Percentiles rank a stretch among this genome's conserved stretches.
Conservation (phyloP, 2,329 filamentous ascomycete genomes). For the Pseudohalonectria lignicola region DNA sequence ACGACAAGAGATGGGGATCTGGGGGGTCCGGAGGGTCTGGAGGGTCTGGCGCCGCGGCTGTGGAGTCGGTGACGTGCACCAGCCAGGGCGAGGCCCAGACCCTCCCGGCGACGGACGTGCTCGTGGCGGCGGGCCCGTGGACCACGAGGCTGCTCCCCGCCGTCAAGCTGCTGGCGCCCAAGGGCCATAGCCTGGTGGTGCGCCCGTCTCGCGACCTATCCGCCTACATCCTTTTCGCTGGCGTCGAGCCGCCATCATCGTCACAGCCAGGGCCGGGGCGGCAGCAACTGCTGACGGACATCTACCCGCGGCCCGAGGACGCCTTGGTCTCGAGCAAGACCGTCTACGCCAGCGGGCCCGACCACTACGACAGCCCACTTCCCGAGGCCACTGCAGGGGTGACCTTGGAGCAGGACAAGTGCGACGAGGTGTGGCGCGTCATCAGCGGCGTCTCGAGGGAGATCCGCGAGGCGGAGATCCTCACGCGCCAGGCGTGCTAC, state of each 20-base stretch:
- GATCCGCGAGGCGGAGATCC: background rate
- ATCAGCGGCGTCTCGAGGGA: background rate
- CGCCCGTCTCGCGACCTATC: background rate
- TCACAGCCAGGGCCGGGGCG: no score
- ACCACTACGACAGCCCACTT: background rate
- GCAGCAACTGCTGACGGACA: background rate
- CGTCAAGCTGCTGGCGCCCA: constrained; percentile 44
- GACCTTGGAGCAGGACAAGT: background rate
- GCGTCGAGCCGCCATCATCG: no score
- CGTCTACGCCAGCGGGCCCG: background rate
- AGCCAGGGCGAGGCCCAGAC: constrained; percentile 9
- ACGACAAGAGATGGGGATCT: no score
- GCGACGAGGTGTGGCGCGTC: background rate
- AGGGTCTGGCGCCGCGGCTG: constrained; percentile 10
- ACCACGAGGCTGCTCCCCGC: constrained; percentile 46
- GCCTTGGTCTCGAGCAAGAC: background rate
- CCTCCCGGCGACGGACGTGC: constrained; percentile 38
- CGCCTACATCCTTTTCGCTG: background rate
- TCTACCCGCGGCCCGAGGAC: background rate
- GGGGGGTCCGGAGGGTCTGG: no score
- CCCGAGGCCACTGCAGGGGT: background rate
- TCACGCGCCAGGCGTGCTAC: background rate
- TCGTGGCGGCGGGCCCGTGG: constrained; percentile 51
- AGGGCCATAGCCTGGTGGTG: constrained; percentile 52
- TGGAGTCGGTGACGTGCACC: constrained; percentile 39